phyloP scores from a whole-genome alignment of 495 filamentous ascomycete species.

The Neurospora sp. region DNA sequence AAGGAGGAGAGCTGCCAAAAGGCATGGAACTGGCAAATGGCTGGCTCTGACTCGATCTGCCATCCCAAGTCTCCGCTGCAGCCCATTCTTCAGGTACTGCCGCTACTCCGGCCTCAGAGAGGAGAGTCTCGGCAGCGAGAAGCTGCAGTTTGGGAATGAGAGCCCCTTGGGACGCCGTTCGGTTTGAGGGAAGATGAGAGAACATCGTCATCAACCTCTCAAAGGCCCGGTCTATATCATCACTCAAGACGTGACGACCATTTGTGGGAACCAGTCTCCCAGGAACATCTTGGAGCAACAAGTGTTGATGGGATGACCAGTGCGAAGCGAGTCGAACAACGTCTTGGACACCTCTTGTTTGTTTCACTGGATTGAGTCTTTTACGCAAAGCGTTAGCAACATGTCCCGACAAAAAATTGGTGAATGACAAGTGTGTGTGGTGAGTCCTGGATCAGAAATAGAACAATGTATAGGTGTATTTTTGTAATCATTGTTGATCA shows the following conservation, averaged over 20 bases:
- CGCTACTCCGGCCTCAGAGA: constrained; percentile 15
- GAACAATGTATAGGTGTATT: constrained; percentile 1
- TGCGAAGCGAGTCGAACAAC: constrained; percentile 10
- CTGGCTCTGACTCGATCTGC: neutral
- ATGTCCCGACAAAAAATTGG: neutral
- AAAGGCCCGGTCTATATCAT: neutral
- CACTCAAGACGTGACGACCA: neutral
- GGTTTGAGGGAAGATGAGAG: neutral
- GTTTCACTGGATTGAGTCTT: constrained; percentile 11
- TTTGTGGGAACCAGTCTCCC: neutral
- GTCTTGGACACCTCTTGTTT: neutral
- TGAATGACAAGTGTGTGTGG: neutral
- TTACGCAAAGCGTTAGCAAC: constrained; percentile 2
- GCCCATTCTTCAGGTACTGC: constrained; percentile 1
- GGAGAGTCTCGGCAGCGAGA: constrained; percentile 16
- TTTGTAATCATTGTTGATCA: neutral
- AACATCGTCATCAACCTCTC: neutral
- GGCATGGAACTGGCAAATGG: constrained; percentile 3
- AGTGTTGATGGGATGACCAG: constrained; percentile 11
- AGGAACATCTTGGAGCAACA: constrained; percentile 1
- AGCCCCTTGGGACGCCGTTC: neutral
- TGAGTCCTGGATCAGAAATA: neutral
- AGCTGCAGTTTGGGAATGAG: neutral
- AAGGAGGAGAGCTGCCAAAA: constrained; percentile 13
- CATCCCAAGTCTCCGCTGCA: neutral